These are phyloP conservation scores for Podospora anserina DNA, from an alignment of 495 filamentous ascomycete species.

Conservation along the genomic window DNA sequence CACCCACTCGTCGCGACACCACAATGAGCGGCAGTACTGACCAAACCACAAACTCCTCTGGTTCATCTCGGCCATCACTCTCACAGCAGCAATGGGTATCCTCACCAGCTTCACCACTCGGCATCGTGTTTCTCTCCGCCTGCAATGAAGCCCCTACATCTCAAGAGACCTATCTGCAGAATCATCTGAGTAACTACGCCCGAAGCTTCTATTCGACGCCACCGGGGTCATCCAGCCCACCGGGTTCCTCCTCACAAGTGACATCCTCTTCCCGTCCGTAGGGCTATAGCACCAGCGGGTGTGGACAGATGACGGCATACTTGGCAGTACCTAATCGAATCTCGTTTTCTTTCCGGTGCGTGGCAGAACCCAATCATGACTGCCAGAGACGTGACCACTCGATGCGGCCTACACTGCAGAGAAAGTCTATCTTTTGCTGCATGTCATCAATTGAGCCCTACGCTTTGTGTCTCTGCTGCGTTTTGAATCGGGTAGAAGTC, in stretches of 20 bases:
- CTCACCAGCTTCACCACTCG: neutral
- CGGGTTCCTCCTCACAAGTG: neutral
- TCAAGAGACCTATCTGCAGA: constrained; percentile 4
- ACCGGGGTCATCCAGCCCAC: neutral
- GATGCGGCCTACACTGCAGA: neutral
- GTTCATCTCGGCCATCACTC: neutral
- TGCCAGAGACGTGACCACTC: neutral
- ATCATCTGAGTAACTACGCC: neutral
- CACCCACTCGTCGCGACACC: neutral
- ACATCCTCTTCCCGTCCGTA: neutral
- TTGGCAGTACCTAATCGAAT: neutral
- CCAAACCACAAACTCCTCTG: neutral
- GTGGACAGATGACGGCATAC: neutral
- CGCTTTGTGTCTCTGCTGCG: neutral
- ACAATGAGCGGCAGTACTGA: neutral
- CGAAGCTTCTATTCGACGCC: neutral
- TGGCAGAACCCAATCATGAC: neutral
- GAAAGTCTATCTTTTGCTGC: neutral
- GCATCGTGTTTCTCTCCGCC: neutral
- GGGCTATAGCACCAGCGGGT: no score
- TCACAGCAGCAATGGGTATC: neutral
- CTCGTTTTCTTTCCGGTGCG: neutral
- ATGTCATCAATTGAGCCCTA: neutral
- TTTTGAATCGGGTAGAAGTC: neutral
- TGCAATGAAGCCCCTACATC: neutral